Evolutionary conservation across 768 basidiomycete genomes (phyloP), one percentile per base, ranked within the genome.

Genomic region (Rhodotorula kratochvilovae): DNA sequence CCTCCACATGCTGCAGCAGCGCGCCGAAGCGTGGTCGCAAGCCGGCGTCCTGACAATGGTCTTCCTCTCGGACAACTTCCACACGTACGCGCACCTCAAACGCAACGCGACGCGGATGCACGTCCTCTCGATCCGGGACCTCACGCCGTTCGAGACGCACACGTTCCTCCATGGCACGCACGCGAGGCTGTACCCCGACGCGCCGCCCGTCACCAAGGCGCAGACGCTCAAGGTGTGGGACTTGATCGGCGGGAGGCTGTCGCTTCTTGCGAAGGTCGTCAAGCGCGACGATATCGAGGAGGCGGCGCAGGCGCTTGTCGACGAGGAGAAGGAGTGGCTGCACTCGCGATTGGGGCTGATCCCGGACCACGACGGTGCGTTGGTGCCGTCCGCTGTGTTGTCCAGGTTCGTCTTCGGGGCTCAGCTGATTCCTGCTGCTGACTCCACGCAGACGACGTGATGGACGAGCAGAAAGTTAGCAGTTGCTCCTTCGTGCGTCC

Each of bases 1-100:
- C 82, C 82, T 96, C n/a, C 81, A 92, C 66, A 90, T 91, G 76
- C 84, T 93, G 27, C 92, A 93, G 78, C 90, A 90, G 77, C 85
- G 87, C 66, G 92, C 90, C 11, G 92, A 93, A 79, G 81, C 87
- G 12, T 94, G 93, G 91, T 67, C 42, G 43, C 70, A 88, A 7
- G 66, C 72, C n/a, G 89, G 89, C 25, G 88, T 90, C 61, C 79
- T 89, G 68, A 92, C 89, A 13, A 83, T 91, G 79, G 23, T 68
- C 27, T 73, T 68, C 68, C 55, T 59, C 55, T 68, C 66, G 29
- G 73, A 74, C 60, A 63, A 66, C 61, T 71, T 67, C 56, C 60
- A 61, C 53, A 51, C 60, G 63, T 56, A 69, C 35, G 67, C 76
- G 63, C 76, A 73, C 76, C 68, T 59, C 42, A 63, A 46, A n/a